A percentile compares a stretch with the other conserved stretches of the same genome.
Conservation (phyloP, 306 rosid genomes). For the Ammopiptanthus mongolicus region DNA sequence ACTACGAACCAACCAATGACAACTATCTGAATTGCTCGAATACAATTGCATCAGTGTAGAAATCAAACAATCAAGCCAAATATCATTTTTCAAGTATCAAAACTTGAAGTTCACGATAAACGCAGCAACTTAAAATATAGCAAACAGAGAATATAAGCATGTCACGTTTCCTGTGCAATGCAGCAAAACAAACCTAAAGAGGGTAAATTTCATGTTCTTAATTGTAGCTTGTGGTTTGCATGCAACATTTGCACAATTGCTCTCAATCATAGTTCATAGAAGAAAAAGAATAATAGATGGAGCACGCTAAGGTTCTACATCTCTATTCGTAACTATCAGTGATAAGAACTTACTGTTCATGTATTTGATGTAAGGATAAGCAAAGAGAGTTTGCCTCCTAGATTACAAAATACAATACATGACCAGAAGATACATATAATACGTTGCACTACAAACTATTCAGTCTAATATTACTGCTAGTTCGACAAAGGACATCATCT, state of each 20-base stretch:
- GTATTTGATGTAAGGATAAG: slow-evolving; percentile 48
- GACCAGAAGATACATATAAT: slow-evolving; percentile 30
- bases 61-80: not conserved
- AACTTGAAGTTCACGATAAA: not conserved
- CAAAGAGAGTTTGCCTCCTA: slow-evolving; percentile 79
- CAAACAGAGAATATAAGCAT: not conserved
- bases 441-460: slow-evolving; percentile 33
- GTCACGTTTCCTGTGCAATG: not conserved
- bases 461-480: slow-evolving; percentile 12
- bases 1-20: not conserved
- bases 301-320: slow-evolving; percentile 12
- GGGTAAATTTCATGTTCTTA: not conserved
- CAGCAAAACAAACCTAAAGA: not conserved
- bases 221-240: not conserved
- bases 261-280: not conserved
- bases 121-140: not conserved
- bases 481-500: slow-evolving; percentile 10
- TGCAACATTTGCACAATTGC: not conserved
- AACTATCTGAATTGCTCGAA: not conserved
- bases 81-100: not conserved
- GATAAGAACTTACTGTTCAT: slow-evolving; percentile 33
- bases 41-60: not conserved
- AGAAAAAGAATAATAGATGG: not conserved
- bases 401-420: slow-evolving; percentile 39
- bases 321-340: slow-evolving; percentile 13